A percentile compares a stretch with the other conserved stretches of the same genome.
phyloP scores from a whole-genome alignment of 176 grass and related monocot species.

The Stipa capillata region DNA sequence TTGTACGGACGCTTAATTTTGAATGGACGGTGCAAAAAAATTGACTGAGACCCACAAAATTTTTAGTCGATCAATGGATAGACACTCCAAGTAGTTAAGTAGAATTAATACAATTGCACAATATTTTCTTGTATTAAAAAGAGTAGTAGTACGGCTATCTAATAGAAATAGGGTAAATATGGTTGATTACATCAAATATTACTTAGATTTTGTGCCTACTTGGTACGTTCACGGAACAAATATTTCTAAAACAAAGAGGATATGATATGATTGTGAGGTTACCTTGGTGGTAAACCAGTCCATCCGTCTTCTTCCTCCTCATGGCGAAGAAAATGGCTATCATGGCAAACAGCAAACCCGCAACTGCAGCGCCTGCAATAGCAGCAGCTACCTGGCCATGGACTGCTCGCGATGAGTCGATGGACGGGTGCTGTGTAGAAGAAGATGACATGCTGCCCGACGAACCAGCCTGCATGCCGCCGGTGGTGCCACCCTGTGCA shows the following conservation, averaged over 20 bases:
- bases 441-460: background rate
- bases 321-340: slow-evolving; percentile 20
- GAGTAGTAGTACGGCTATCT: too few species aligned
- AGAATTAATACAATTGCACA: too few species aligned
- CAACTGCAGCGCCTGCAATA: slow-evolving; percentile 12
- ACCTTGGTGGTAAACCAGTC: slow-evolving; percentile 20
- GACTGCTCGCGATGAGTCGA: background rate
- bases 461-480: background rate
- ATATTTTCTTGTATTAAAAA: too few species aligned
- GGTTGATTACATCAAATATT: too few species aligned
- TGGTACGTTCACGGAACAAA: too few species aligned
- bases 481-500: background rate
- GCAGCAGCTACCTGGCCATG: slow-evolving; percentile 2
- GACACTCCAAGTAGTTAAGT: too few species aligned
- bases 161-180: too few species aligned
- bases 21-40: too few species aligned
- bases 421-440: background rate
- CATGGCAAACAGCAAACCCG: slow-evolving; percentile 20
- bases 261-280: background rate
- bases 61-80: too few species aligned
- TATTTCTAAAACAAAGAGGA: background rate
- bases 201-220: too few species aligned
- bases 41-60: too few species aligned
- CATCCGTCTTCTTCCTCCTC: slow-evolving; percentile 29
- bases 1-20: too few species aligned